Conservation (phyloP, 1,284 basidiomycete species). For the Sphaerobolus stellatus region DNA sequence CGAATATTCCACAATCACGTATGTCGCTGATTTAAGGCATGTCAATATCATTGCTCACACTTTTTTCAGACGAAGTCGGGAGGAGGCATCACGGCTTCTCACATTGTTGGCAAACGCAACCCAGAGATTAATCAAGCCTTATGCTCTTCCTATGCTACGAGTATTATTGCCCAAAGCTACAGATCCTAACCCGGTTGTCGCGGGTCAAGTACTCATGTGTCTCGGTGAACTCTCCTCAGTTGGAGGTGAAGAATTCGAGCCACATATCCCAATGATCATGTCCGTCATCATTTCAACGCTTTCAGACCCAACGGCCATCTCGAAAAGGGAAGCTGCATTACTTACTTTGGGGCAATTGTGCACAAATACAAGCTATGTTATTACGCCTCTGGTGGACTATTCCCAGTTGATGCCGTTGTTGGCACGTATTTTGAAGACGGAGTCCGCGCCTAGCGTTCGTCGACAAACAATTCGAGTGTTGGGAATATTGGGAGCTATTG, state of each 20-base stretch:
- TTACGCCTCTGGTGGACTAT: constrained; percentile 87
- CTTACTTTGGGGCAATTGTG: constrained; percentile 94
- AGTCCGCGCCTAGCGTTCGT: constrained; percentile 73
- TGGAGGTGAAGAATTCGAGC: constrained; percentile 88
- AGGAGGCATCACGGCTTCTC: constrained; percentile 88
- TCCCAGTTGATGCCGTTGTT: constrained; percentile 88
- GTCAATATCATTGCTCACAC: not conserved
- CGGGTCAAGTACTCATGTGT: constrained; percentile 91
- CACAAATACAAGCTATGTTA: constrained; percentile 94
- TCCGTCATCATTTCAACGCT: constrained; percentile 86
- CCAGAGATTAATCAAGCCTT: constrained; percentile 93
- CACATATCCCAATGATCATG: constrained; percentile 86
- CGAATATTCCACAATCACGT: constrained; percentile 93
- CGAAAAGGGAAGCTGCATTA: constrained; percentile 91
- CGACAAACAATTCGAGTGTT: constrained; percentile 92
- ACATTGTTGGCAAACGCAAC: constrained; percentile 89
- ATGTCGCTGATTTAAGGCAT: constrained; percentile 31
- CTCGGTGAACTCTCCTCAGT: constrained; percentile 93
- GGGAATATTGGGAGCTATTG: constrained; percentile 95
- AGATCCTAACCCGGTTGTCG: constrained; percentile 84
- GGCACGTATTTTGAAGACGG: constrained; percentile 84
- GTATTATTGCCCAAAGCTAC: constrained; percentile 89
- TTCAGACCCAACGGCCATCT: constrained; percentile 76
- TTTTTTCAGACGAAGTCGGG: constrained; percentile 68
- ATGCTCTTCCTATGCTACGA: constrained; percentile 93